Evolutionary conservation across 148 eudicot species (phyloP).

Genomic region (Euryodendron excelsum): DNA sequence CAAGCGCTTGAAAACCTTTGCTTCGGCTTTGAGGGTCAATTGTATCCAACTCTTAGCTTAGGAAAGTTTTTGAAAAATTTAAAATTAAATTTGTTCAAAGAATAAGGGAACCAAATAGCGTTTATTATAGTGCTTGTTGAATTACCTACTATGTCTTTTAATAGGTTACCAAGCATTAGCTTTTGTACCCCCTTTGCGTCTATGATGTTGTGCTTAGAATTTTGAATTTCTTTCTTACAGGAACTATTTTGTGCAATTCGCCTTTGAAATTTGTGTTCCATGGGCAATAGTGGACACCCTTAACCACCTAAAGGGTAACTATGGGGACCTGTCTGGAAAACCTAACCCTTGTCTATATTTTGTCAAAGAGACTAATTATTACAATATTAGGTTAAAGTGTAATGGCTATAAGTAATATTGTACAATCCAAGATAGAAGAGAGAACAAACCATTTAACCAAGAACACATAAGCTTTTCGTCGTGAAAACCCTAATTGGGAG

Average conservation of each 20-base stretch:
- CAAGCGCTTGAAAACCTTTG: background rate
- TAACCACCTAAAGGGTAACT: conserved; percentile 34
- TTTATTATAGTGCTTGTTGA: background rate
- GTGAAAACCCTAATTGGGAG: no score
- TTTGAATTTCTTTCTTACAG: conserved; percentile 17
- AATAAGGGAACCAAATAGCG: background rate
- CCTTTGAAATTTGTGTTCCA: conserved; percentile 30
- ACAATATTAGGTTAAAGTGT: no score
- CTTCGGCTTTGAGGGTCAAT: background rate
- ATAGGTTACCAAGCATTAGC: background rate
- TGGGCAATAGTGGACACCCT: conserved; percentile 32
- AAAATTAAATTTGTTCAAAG: background rate
- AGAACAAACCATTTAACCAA: no score
- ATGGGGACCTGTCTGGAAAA: conserved; percentile 36
- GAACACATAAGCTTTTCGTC: no score
- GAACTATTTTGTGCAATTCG: conserved; percentile 40
- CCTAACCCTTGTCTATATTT: no score
- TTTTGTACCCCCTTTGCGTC: background rate
- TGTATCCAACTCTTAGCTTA: background rate
- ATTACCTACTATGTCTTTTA: background rate
- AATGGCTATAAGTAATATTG: no score
- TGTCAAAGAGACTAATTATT: no score
- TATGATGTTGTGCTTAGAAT: background rate
- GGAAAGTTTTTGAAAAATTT: background rate
- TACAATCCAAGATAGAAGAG: no score